Base-by-base conservation (phyloP, 176 grass and related monocot genomes). In the Pontederia paniculata region DNA sequence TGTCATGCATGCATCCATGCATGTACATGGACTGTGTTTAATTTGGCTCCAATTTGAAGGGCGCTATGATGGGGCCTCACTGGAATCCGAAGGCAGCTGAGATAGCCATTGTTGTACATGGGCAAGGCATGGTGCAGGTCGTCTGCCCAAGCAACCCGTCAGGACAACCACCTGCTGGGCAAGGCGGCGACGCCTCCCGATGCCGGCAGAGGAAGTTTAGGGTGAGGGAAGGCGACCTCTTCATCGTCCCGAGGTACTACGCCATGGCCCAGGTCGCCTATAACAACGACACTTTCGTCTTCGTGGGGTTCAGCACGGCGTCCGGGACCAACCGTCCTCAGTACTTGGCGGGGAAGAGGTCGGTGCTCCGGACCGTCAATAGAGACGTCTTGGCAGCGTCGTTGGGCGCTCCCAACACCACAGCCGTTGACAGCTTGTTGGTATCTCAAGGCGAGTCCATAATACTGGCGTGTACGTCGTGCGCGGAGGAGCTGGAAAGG, bases 81-180 rank as follows among this genome's bases (percentile, higher is more conserved):
- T 98, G 93, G 93, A 98, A 98, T 60, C 93, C 93, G 12, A 90
- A 41, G 66, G 86, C 86, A 6, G 82, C 69, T 5, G 83, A 98
- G 93, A 82, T 98, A 42, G 76, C 83, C 20, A 63, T 91, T 23
- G 86, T 88, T 4, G 79, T 61, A 0, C 42, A 66, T 1, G 93
- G 93, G 10, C 73, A 52, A 11, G 86, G 93, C 9, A 73, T 97
- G 23, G 80, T 97, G 60, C 86, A 88, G 69, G 63, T 80, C 23
- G 70, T 97, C 3, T 90, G 86, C 62, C 80, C 86, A 4, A 73
- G 78, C 41, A 75, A 23, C 52, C 49, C 67, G 17, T 75, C 68
- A 1, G 61, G 70, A 1, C 28, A 5, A 6, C 28, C 28, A 37
- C 28, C 28, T 5, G 28, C 28, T 37, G 28, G 28, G 28, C 17